Conservation (phyloP, 257 asterid species). For the Scutellaria minor region DNA sequence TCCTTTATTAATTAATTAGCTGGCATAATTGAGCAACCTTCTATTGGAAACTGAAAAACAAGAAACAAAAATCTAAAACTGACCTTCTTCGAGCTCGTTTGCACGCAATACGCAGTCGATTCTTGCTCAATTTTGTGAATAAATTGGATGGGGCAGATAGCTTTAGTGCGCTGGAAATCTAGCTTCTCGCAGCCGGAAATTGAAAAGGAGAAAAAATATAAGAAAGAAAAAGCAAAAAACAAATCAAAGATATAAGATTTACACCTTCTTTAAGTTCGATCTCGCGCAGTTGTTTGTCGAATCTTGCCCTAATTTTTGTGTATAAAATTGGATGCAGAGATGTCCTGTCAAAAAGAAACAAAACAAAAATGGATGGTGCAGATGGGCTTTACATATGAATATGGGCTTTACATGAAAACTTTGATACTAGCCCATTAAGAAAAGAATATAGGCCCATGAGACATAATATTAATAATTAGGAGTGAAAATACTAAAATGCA, state of each 20-base stretch:
- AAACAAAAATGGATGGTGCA: not conserved
- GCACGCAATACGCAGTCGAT: not conserved
- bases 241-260: too few relatives aligned
- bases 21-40: too few relatives aligned
- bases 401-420: not conserved
- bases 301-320: constrained; percentile 1
- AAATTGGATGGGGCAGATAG: not conserved
- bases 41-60: not conserved
- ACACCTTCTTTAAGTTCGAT: too few relatives aligned
- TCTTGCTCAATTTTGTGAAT: not conserved
- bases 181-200: not conserved
- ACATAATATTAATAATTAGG: not conserved
- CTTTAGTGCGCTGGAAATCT: not conserved
- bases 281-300: too few relatives aligned
- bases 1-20: too few relatives aligned
- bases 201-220: too few relatives aligned
- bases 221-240: too few relatives aligned
- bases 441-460: not conserved
- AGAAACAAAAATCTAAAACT: not conserved
- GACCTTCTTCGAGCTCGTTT: not conserved
- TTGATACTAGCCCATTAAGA: not conserved
- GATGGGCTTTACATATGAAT: constrained; percentile 9
- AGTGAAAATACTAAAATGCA: too few relatives aligned
- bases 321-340: not conserved
- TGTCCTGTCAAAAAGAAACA: not conserved